phyloP scores from a whole-genome alignment of 148 eudicot species.

The Pharnaceum exiguum region DNA sequence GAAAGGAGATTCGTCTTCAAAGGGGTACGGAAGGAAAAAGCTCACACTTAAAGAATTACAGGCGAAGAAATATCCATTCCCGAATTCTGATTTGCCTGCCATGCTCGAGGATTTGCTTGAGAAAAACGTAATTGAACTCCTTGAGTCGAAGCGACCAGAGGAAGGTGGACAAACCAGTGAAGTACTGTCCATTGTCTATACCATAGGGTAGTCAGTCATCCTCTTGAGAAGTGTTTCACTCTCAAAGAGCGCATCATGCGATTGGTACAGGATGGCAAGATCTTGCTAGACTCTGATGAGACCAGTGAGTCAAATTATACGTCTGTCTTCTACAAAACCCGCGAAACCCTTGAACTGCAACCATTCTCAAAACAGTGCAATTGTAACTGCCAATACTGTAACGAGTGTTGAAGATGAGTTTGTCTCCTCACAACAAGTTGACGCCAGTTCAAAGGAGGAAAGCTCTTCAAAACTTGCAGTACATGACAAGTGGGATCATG shows the following conservation, averaged over 20 bases:
- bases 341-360: too few species aligned
- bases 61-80: slow-evolving; percentile 10
- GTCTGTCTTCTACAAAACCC: background rate
- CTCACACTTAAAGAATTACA: slow-evolving; percentile 4
- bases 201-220: too few species aligned
- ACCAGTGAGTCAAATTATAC: background rate
- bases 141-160: background rate
- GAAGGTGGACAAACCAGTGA: background rate
- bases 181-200: background rate
- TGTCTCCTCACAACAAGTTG: too few species aligned
- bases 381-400: too few species aligned
- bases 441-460: too few species aligned
- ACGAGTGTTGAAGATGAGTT: too few species aligned
- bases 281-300: too few species aligned
- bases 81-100: background rate
- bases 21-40: background rate
- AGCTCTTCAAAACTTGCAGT: too few species aligned
- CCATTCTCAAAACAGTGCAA: too few species aligned
- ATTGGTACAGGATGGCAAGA: background rate
- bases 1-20: background rate
- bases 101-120: slow-evolving; percentile 5
- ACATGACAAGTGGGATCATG: background rate
- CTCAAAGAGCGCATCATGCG: background rate
- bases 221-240: background rate
- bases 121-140: background rate